Conservation (phyloP, 176 grass and related monocot species). For the Eleusine coracana region DNA sequence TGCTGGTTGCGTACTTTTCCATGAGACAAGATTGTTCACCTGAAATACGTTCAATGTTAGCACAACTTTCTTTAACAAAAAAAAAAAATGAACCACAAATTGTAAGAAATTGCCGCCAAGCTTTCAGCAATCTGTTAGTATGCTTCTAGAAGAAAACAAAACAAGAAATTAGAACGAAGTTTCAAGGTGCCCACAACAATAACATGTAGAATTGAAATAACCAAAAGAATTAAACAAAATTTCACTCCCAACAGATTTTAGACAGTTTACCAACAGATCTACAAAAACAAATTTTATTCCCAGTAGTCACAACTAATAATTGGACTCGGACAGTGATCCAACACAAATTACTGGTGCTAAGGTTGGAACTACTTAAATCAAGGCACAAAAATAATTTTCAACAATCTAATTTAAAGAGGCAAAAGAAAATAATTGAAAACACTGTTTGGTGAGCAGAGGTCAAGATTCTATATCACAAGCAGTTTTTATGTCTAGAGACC, state of each 20-base stretch:
- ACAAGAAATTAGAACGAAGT: neutral
- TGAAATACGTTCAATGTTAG: constrained; percentile 34
- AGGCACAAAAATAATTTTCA: neutral
- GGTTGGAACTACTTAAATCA: constrained; percentile 5
- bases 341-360: neutral
- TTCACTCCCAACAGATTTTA: neutral
- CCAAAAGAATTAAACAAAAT: no score
- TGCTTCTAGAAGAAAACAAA: neutral
- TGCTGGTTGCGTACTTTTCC: constrained; percentile 67
- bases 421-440: neutral
- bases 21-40: constrained; percentile 46
- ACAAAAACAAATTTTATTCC: neutral
- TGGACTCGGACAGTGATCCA: neutral
- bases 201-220: neutral
- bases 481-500: neutral
- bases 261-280: neutral
- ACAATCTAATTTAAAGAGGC: neutral
- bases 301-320: neutral
- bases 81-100: neutral
- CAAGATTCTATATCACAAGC: neutral
- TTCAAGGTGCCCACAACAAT: neutral
- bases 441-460: neutral
- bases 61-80: neutral
- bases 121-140: neutral
- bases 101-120: neutral